phyloP scores from a whole-genome alignment of 345 rosid species.

The Gossypium raimondii region DNA sequence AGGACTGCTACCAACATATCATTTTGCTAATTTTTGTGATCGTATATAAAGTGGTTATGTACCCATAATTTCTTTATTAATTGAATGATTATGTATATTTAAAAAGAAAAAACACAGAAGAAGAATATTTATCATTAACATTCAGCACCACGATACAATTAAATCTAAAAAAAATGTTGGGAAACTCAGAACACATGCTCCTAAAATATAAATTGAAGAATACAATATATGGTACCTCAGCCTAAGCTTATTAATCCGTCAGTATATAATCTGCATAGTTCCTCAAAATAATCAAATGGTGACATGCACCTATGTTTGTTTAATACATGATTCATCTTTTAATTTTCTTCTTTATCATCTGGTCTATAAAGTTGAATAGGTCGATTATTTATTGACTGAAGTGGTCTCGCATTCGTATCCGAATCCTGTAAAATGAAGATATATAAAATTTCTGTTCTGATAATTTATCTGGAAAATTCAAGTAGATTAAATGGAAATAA shows the following conservation, averaged over 20 bases:
- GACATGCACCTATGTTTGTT: background rate
- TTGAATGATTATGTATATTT: no score
- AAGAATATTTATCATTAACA: no score
- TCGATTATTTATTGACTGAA: conserved; percentile 43
- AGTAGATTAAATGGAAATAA: background rate
- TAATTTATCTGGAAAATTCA: background rate
- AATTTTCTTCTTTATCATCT: conserved; percentile 13
- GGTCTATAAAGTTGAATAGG: conserved; percentile 43
- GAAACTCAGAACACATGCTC: background rate
- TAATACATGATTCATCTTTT: background rate
- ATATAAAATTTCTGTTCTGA: background rate
- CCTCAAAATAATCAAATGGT: background rate
- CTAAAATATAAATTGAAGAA: no score
- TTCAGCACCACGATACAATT: background rate
- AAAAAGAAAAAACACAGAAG: no score
- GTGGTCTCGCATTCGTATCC: conserved; percentile 63
- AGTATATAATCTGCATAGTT: no score
- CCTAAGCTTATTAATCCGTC: no score
- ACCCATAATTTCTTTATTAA: no score
- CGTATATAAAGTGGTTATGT: no score
- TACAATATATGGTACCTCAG: no score
- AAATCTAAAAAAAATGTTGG: background rate
- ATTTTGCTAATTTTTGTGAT: no score
- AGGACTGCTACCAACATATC: no score
- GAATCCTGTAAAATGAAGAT: conserved; percentile 41